Percentiles rank a stretch among this genome's conserved stretches.
phyloP scores from a whole-genome alignment of 208 protist genomes.

The Leishmania tropica region DNA sequence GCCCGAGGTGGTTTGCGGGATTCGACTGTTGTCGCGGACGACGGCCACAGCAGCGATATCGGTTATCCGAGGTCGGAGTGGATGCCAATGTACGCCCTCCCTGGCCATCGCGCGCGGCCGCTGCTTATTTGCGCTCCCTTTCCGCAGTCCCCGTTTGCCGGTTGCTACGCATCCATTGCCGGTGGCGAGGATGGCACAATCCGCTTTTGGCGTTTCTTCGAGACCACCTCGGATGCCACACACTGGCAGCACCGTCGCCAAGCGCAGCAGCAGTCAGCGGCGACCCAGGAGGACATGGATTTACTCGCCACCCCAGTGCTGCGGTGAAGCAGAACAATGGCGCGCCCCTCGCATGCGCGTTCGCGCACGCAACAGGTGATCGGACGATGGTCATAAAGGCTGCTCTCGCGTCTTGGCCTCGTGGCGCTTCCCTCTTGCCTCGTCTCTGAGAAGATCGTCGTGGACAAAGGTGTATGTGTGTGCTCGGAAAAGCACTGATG shows the following conservation, averaged over 20 bases:
- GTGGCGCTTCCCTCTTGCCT: neutral
- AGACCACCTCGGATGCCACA: constrained; percentile 25
- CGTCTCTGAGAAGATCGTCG: neutral
- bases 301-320: constrained; percentile 36
- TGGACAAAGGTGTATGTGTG: neutral
- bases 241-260: constrained; percentile 46
- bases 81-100: constrained; percentile 50
- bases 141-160: constrained; percentile 33
- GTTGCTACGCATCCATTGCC: constrained; percentile 68
- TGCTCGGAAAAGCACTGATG: neutral
- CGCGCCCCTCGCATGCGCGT: neutral
- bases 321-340: constrained; percentile 14
- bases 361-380: neutral
- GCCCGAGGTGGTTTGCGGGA: neutral
- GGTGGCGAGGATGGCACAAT: constrained; percentile 74
- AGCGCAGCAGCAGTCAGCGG: constrained; percentile 37
- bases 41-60: neutral
- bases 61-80: constrained; percentile 18
- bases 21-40: neutral
- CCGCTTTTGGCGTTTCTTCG: constrained; percentile 81
- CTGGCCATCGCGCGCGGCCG: constrained; percentile 72
- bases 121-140: constrained; percentile 67
- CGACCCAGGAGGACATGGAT: constrained; percentile 45
- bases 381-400: too few relatives aligned
- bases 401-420: neutral